These are phyloP conservation scores for Haplographium delicatum DNA, from an alignment of 495 filamentous ascomycete species.

Conservation along the genomic window DNA sequence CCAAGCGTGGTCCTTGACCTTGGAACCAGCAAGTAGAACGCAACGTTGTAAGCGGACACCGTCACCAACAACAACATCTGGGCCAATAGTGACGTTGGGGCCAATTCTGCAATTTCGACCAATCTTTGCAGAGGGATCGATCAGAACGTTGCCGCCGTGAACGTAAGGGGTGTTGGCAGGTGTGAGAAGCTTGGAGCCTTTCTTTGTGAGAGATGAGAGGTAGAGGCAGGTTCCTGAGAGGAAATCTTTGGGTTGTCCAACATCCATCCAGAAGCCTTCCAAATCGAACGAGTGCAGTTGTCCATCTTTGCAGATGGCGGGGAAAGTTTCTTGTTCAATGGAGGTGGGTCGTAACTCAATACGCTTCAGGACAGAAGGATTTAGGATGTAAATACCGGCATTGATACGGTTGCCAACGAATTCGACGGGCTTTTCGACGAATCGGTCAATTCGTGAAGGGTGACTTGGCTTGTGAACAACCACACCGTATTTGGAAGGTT, in stretches of 20 bases:
- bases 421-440: slow-evolving; percentile 99
- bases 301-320: slow-evolving; percentile 83
- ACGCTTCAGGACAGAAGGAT: slow-evolving; percentile 80
- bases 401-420: slow-evolving; percentile 99
- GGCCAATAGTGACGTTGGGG: slow-evolving; percentile 95
- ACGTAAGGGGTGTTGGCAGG: slow-evolving; percentile 74
- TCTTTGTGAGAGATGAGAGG: slow-evolving; percentile 89
- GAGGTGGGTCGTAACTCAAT: slow-evolving; percentile 97
- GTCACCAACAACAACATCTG: slow-evolving; percentile 90
- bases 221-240: slow-evolving; percentile 95
- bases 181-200: slow-evolving; percentile 79
- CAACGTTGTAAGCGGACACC: slow-evolving; percentile 93
- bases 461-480: slow-evolving; percentile 96
- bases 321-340: slow-evolving; percentile 99
- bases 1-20: slow-evolving; percentile 99
- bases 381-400: slow-evolving; percentile 97
- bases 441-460: slow-evolving; percentile 90
- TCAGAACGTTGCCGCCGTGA: slow-evolving; percentile 92
- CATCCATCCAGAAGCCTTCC: slow-evolving; percentile 99
- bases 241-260: slow-evolving; percentile 99
- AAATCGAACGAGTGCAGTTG: slow-evolving; percentile 96
- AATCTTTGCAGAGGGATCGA: slow-evolving; percentile 92
- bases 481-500: slow-evolving; percentile 98
- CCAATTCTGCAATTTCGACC: slow-evolving; percentile 98
- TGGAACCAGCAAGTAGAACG: slow-evolving; percentile 81